Evolutionary conservation across 257 asterid species (phyloP), one percentile per base, ranked within the genome.

Genomic region (Hygrophila difformis): DNA sequence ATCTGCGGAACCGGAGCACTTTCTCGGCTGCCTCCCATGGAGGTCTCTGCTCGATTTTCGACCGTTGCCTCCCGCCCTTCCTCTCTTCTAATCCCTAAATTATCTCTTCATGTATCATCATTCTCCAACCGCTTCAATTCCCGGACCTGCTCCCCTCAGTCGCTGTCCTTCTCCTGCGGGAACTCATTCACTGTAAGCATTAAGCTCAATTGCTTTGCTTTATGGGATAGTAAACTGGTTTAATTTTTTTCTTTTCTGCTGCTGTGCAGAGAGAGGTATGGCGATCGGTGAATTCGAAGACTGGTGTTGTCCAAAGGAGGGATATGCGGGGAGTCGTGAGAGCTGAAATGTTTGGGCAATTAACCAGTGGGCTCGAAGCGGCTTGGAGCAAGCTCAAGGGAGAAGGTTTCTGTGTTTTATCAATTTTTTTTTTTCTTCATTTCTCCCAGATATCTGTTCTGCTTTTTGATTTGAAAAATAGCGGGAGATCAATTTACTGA

Each of bases 331-430:
- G 83, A 20, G 63, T 69, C 13, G 77, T 89, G 62, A 71, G 74
- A 61, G 98, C 92, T 39, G 98, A 89, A 67, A 89, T 85, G 94
- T 85, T 85, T 59, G 98, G 98, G 44, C 92, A 89, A 73, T 91
- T 89, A 18, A 77, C 94, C 1, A 69, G 77, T 33, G 96, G 96
- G 37, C 88, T 89, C 26, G 96, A 89, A 71, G 44, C 91, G 10
- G 98, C 96, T 40, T 85, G 96, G 98, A 82, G 59, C 78, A 85
- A 85, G 83, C 96, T 89, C 68, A 89, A 82, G 71, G 98, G 93
- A 56, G 96, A 77, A 89, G 98, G 98, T 85, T 31, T 31, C 0
- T 47, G 33, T 54, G 42, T 2, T 14, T 23, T 51, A 20, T 12
- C 3, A 14, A 38, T 22, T 53, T 31, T 50, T 29, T 22, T 31